A percentile compares a stretch with the other conserved stretches of the same genome.
phyloP scores from a whole-genome alignment of 2,329 filamentous ascomycete species.

The Teratosphaeria viscida region DNA sequence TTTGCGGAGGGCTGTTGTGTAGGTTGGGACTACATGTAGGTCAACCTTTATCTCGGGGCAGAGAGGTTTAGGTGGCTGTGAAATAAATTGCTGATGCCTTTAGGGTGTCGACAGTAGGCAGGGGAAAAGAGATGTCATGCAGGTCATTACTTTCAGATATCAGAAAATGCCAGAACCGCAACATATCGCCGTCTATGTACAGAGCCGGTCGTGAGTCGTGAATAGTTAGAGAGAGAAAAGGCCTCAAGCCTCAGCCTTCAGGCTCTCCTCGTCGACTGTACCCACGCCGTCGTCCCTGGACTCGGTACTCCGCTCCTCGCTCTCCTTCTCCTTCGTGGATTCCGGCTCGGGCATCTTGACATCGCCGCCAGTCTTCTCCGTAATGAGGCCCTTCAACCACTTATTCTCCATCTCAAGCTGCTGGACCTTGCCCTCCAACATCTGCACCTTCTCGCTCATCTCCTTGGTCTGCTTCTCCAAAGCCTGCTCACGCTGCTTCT shows the following conservation, averaged over 20 bases:
- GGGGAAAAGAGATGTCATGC: not conserved
- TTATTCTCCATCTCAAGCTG: slow-evolving; percentile 44
- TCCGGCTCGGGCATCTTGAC: slow-evolving; percentile 9
- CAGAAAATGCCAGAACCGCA: not conserved
- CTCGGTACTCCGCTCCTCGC: slow-evolving; percentile 18
- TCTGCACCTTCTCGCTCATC: slow-evolving; percentile 38
- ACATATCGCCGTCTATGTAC: not conserved
- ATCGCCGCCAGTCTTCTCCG: slow-evolving; percentile 35
- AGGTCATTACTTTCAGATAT: not conserved
- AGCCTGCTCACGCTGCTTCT: slow-evolving; percentile 44
- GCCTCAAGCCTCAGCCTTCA: not conserved
- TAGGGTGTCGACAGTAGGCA: not conserved
- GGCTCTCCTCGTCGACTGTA: slow-evolving; percentile 6
- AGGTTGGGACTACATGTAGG: no score
- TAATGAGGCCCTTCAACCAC: slow-evolving; percentile 43
- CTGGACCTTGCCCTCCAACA: slow-evolving; percentile 36
- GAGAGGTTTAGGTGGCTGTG: no score
- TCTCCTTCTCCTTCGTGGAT: slow-evolving; percentile 13
- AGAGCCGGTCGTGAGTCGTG: not conserved
- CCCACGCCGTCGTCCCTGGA: slow-evolving; percentile 23
- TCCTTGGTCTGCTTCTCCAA: slow-evolving; percentile 43
- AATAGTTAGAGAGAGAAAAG: not conserved
- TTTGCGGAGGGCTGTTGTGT: no score
- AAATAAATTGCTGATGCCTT: no score
- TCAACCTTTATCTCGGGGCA: no score